phyloP scores from a whole-genome alignment of 1,284 basidiomycete genomes.

The Singerocomus inundabilis region DNA sequence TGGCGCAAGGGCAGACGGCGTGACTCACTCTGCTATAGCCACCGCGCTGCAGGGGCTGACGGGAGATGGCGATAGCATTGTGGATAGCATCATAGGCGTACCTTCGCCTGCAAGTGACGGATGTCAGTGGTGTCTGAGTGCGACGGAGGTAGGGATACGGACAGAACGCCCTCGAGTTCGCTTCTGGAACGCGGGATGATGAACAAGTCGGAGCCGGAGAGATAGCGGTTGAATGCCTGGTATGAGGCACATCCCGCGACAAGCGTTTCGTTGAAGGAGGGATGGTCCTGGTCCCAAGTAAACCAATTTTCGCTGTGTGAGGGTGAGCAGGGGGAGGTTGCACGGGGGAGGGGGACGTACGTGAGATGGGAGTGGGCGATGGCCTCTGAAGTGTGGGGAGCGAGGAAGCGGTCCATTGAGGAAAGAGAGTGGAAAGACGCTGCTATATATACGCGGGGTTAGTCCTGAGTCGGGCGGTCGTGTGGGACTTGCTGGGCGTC shows the following conservation, averaged over 20 bases:
- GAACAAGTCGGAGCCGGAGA: slow-evolving; percentile 64
- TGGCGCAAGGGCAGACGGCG: not conserved
- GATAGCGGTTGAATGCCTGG: slow-evolving; percentile 58
- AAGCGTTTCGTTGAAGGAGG: slow-evolving; percentile 67
- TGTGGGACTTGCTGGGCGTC: slow-evolving; percentile 14
- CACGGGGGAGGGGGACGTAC: slow-evolving; percentile 43
- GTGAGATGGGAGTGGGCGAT: slow-evolving; percentile 64
- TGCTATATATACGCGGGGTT: slow-evolving; percentile 17
- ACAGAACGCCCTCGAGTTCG: slow-evolving; percentile 74
- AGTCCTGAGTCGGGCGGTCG: no score
- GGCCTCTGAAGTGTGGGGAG: slow-evolving; percentile 71
- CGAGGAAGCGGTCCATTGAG: slow-evolving; percentile 66
- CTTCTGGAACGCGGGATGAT: slow-evolving; percentile 59
- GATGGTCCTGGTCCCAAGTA: slow-evolving; percentile 65
- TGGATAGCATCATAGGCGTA: slow-evolving; percentile 78
- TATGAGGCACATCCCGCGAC: slow-evolving; percentile 69
- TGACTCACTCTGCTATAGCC: slow-evolving; percentile 70
- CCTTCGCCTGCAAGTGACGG: slow-evolving; percentile 54
- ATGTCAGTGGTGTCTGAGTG: slow-evolving; percentile 5
- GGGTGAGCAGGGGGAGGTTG: slow-evolving; percentile 13
- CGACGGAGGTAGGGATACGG: slow-evolving; percentile 28
- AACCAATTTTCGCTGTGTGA: slow-evolving; percentile 58
- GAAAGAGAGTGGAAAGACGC: no score
- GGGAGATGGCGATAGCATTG: slow-evolving; percentile 69
- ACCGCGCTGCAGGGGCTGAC: slow-evolving; percentile 60